Conservation (phyloP, 371 early-diverging fungal genomes). For the Dichotomocladium elegans region DNA sequence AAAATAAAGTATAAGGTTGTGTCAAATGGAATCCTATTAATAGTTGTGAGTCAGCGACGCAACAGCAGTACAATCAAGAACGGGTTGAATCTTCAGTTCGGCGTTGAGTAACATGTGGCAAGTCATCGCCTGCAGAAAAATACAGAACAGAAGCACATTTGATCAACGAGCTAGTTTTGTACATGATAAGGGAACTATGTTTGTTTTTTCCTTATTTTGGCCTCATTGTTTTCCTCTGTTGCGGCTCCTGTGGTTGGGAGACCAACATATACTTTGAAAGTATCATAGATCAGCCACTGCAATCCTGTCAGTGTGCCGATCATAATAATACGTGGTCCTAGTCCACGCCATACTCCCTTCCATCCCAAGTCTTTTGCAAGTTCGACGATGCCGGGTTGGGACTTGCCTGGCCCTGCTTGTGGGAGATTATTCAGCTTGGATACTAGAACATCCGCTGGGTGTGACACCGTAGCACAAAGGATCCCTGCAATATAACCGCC, state of each 20-base stretch:
- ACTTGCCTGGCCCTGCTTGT: constrained; percentile 24
- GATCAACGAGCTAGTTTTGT: too few relatives aligned
- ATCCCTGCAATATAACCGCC: constrained; percentile 90
- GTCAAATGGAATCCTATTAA: too few relatives aligned
- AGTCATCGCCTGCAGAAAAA: too few relatives aligned
- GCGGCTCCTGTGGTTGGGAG: constrained; percentile 20
- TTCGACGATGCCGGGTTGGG: constrained; percentile 41
- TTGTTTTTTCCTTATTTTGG: too few relatives aligned
- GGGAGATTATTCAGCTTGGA: constrained; percentile 80
- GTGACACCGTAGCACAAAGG: constrained; percentile 88
- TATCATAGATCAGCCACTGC: constrained; percentile 58
- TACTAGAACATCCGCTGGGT: constrained; percentile 93
- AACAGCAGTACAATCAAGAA: too few relatives aligned
- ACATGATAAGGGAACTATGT: too few relatives aligned
- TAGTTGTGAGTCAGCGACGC: too few relatives aligned
- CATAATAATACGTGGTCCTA: constrained; percentile 73
- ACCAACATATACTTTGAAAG: constrained; percentile 21
- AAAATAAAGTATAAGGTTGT: too few relatives aligned
- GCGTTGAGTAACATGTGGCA: too few relatives aligned
- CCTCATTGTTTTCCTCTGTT: neutral
- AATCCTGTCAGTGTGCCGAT: constrained; percentile 68
- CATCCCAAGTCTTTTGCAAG: constrained; percentile 57
- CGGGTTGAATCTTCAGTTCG: too few relatives aligned
- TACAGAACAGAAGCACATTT: too few relatives aligned
- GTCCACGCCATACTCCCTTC: constrained; percentile 60